Base-by-base conservation (phyloP, 2,329 filamentous ascomycete genomes). In the Pezicula carpinea region DNA sequence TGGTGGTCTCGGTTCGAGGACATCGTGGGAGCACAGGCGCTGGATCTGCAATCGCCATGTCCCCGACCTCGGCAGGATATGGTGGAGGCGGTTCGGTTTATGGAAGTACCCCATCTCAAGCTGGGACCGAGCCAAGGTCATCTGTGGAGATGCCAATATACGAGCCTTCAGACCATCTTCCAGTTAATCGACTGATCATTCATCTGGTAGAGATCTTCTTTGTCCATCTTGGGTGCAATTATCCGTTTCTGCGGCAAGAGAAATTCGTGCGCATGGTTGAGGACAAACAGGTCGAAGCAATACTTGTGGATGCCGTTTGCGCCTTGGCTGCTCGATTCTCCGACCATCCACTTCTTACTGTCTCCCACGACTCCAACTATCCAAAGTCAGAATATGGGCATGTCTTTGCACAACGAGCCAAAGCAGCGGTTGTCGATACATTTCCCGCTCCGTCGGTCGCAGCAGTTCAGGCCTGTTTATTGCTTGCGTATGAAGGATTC, bases 401-500 rank as follows among this genome's bases (percentile, higher is more conserved):
- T 42, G 77, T 83, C 0, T 95, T 91, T 66, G 87, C 89, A 1
- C 85, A 89, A 56, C 77, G 89, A 49, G 89, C 89, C 3, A 92
- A 90, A 65, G 79, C 82, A n/a, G 85, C 87, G 4, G 84, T 91
- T 0, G 83, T 91, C 5, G 88, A 95, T 57, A 87, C 85, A 0
- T 90, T 95, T 53, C 80, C 87, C 1, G 93, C 86, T 51, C 89
- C 89, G 0, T 89, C 84, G 2, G 83, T 95, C 1, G 85, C 86
- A 19, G 89, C 88, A 8, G 87, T 93, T 0, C 90, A 95, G 58
- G 88, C 89, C 1, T 90, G 85, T 41, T 68, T 95, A 10, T 69
- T 96, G 22, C 79, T 96, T 67, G 89, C 89, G 0, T 95, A 95
- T 60, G 89, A 95, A 55, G 85, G 91, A 36, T 95, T 96, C 56